Base-by-base conservation (phyloP, 2,329 filamentous ascomycete species). In the Plenodomus biglobosus region DNA sequence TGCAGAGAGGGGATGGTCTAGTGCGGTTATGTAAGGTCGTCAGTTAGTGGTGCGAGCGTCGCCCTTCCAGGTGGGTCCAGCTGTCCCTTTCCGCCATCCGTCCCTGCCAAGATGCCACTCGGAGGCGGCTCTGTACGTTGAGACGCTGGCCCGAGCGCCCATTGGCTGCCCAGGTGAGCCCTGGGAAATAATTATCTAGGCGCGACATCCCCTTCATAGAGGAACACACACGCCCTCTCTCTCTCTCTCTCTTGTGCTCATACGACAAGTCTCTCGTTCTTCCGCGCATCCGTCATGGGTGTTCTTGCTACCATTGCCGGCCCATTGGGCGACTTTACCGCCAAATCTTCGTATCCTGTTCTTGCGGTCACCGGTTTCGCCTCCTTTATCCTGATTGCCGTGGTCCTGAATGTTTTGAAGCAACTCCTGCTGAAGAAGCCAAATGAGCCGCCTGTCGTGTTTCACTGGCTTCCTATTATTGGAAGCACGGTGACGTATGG, bases 401-500 rank as follows among this genome's bases (percentile, higher is more conserved):
- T 96, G 47, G 68, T 88, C 50, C 66, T 92, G 76, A 96, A 97
- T 73, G 85, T 97, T 57, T 66, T 89, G 60, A 80, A 80, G 55
- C 92, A 97, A 75, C 62, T 95, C 47, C 76, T 96, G 53, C 84
- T 90, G 77, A 88, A 84, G 76, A 92, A 91, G 62, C 83, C 87
- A 42, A 88, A 91, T 46, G 76, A 79, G 56, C 79, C 79, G 16
- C 83, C 83, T 0, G 62, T 85, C 22, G 83, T 85, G 40, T 85
- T 85, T 71, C 83, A 85, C 71, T 82, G 76, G 78, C 73, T 86
- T 24, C 83, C 83, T 65, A 75, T 95, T 59, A 80, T 99, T 65
- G 92, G 92, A 56, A 96, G 87, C 77, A 96, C 94, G 51, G 79
- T 97, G 64, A 88, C 84, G 38, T 99, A 97, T 76, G 92, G 92